These are phyloP conservation scores for Arabidopsis arenosa DNA, from an alignment of 345 rosid genomes.

Conservation along the genomic window DNA sequence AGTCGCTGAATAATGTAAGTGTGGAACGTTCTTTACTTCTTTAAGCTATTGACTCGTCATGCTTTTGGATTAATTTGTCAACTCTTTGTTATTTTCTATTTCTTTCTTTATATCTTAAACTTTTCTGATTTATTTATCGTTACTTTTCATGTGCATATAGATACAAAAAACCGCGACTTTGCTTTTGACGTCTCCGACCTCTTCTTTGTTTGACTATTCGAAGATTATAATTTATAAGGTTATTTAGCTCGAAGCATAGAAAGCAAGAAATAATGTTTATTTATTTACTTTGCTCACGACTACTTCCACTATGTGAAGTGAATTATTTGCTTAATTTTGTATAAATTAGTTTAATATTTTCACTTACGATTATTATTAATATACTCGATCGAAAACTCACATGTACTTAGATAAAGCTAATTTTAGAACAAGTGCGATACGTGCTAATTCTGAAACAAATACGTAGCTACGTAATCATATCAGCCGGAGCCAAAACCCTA, in stretches of 20 bases:
- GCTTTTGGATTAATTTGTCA: conserved; percentile 14
- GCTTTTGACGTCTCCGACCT: conserved; percentile 41
- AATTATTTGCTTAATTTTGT: conserved; percentile 3
- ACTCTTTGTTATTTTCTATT: conserved; percentile 6
- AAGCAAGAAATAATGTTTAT: neutral
- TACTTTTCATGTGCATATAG: conserved; percentile 21
- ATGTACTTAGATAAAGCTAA: neutral
- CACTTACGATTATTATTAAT: neutral
- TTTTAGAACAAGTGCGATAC: conserved; percentile 3
- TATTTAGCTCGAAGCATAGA: conserved; percentile 18
- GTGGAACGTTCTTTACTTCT: conserved; percentile 11
- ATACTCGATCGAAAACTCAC: conserved; percentile 3
- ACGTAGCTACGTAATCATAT: neutral
- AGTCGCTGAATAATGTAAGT: neutral
- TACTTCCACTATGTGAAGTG: conserved; percentile 27
- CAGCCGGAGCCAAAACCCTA: neutral
- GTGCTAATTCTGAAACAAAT: neutral
- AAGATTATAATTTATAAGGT: conserved; percentile 29
- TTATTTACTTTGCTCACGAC: conserved; percentile 35
- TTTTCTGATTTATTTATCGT: conserved; percentile 4
- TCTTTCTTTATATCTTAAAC: neutral
- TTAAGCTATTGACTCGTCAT: conserved; percentile 27
- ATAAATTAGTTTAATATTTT: neutral
- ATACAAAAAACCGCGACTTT: conserved; percentile 40
- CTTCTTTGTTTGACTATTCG: conserved; percentile 44